A percentile compares a stretch with the other conserved stretches of the same genome.
phyloP scores from a whole-genome alignment of 2,329 filamentous ascomycete species.

The Zasmidium angulare region DNA sequence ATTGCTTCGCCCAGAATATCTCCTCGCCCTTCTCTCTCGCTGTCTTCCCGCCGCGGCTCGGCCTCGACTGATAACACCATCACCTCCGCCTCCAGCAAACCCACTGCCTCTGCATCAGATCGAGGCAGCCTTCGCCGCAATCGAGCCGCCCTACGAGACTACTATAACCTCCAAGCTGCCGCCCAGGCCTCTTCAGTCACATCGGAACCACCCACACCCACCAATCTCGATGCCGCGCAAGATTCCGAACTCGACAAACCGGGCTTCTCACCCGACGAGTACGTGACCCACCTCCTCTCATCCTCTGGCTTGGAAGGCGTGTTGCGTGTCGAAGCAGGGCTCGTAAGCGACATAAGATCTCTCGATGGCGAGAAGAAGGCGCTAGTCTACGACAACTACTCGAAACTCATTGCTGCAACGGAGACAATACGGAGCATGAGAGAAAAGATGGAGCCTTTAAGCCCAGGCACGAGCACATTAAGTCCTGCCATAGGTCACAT shows the following conservation, averaged over 20 bases:
- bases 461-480: constrained; percentile 70
- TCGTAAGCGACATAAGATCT: constrained; percentile 77
- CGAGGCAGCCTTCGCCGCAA: constrained; percentile 62
- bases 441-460: constrained; percentile 75
- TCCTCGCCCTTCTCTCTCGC: constrained; percentile 58
- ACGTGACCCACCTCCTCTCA: constrained; percentile 62
- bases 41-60: constrained; percentile 72
- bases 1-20: constrained; percentile 52
- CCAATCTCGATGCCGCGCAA: constrained; percentile 56
- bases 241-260: constrained; percentile 71
- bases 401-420: constrained; percentile 92
- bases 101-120: constrained; percentile 33
- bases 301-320: constrained; percentile 66
- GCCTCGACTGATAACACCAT: constrained; percentile 60
- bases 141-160: constrained; percentile 84
- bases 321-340: constrained; percentile 66
- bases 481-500: constrained; percentile 74
- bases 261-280: constrained; percentile 71
- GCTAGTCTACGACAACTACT: constrained; percentile 97
- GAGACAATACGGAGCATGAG: constrained; percentile 93
- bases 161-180: constrained; percentile 75
- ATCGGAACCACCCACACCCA: constrained; percentile 35
- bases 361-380: constrained; percentile 96
- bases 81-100: constrained; percentile 42
- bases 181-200: constrained; percentile 39